A percentile compares a stretch with the other conserved stretches of the same genome.
phyloP scores from a whole-genome alignment of 148 eudicot genomes.

The Salicornia ramosissima region DNA sequence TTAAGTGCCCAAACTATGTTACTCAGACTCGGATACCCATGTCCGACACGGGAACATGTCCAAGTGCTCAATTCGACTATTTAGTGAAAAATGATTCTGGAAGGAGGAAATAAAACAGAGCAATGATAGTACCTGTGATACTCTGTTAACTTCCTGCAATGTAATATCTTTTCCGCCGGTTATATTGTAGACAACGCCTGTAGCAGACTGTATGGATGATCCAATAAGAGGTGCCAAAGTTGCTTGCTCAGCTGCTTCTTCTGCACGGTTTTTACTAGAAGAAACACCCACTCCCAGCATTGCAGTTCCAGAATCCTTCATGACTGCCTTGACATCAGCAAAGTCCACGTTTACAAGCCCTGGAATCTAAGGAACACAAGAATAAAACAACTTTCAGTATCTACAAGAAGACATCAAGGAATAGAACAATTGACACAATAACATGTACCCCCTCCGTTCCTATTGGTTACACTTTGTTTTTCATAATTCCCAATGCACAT shows the following conservation, averaged over 20 bases:
- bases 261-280: conserved; percentile 97
- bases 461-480: no score
- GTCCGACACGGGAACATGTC: no score
- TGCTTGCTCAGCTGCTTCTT: conserved; percentile 99
- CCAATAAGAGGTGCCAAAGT: conserved; percentile 96
- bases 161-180: conserved; percentile 98
- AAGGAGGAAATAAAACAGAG: background rate
- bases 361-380: conserved; percentile 57
- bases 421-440: no score
- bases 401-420: background rate
- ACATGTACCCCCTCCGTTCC: no score
- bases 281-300: conserved; percentile 99
- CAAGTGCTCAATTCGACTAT: no score
- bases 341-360: conserved; percentile 99
- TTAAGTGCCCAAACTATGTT: no score
- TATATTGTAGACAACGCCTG: conserved; percentile 95
- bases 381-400: conserved; percentile 17
- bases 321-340: conserved; percentile 96
- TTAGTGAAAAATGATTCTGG: background rate
- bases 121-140: conserved; percentile 67
- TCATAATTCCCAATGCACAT: no score
- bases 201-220: conserved; percentile 96
- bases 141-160: conserved; percentile 95
- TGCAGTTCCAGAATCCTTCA: conserved; percentile 98
- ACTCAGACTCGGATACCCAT: no score